Base-by-base conservation (phyloP, 352 stramenopile genomes). In the Nothophytophthora sp. region DNA sequence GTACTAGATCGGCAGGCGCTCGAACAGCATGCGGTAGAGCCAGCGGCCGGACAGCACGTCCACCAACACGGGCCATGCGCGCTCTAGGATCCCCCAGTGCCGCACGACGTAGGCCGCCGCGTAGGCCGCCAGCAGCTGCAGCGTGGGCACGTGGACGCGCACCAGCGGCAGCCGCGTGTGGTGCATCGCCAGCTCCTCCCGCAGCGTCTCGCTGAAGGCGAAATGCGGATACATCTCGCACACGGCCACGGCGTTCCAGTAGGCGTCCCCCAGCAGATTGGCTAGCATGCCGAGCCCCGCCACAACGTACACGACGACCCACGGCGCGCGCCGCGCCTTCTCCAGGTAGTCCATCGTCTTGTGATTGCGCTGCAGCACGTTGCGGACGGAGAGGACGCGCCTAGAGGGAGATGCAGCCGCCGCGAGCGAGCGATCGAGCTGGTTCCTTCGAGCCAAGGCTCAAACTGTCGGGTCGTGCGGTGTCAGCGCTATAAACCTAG, bases 181-280 rank as follows among this genome's bases (percentile, higher is more conserved):
- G 61, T 91, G 80, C 51, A 77, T 60, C 22, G 53, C 30, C 13
- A 91, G 45, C 58, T 91, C 76, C 24, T 91, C 77, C 10, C 60
- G 34, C 19, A 88, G 57, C 48, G 74, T 86, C 46, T 86, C 67
- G 5, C 38, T 16, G 47, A 91, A 88, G 8, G 67, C 63, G 41
- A 91, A 87, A 11, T 78, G 60, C 49, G 80, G 80, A 59, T 85
- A 88, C 52, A 88, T 32, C 6, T 83, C 73, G 48, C 78, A 88
- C 15, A 88, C 52, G 28, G 61, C 57, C 13, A 44, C 23, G 0
- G 80, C 61, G 50, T 62, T 68, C 15, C 28, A 36, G 58, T 86
- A 85, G 18, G 68, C 61, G n/a, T 86, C 73, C 16, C 58, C 56
- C 27, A 82, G 30, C 23, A 82, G 55, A 36, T 78, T 82, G 23